Base-by-base conservation (phyloP, 2,329 filamentous ascomycete genomes). In the Arthrobotrys musiformis region DNA sequence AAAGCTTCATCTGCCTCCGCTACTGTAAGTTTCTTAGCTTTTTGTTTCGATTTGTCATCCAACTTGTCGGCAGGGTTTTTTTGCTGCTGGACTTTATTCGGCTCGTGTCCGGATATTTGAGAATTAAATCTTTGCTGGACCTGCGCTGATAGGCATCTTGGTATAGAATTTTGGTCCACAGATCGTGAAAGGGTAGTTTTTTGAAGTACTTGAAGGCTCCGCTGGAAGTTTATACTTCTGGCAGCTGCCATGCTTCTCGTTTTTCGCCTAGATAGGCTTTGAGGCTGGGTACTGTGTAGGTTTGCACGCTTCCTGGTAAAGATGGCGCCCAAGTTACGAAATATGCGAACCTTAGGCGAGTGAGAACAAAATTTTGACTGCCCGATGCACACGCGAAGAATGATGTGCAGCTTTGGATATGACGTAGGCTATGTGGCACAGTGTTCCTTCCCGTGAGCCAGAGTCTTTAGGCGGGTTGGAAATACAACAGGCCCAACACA, bases 1-100 rank as follows among this genome's bases (percentile, higher is more conserved):
- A 76, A 69, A 15, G 60, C 56, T 22, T 76, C 72, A n/a, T 76
- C 72, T 3, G 58, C 72, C 24, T 75, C 70, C 30, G 63, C 70
- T 1, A 75, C 63, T 2, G 70, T 69, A 15, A 56, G 33, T 13
- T 69, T 75, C n/a, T 56, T 68, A 3, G 19, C 15, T 22, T 46
- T 44, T 8, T 8, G 33, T 13, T 62, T 62, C 11, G 58, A 26
- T 58, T 58, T 17, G 54, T 8, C 33, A n/a, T 58, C 33, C 8
- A 9, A 11, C 1, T 19, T 46, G 11, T 44, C 26, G 15, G n/a
- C 26, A 15, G 15, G 4, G n/a, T 66, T 54, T 13, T 35, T 6
- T 26, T 22, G 24, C 19, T 17, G 13, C 19, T 15, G 17, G n/a
- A n/a, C n/a, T 26, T 22, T 15, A n/a, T 6, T 24, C 13, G 54